Conservation (phyloP, 306 rosid species). For the Ochetophila trinervis region DNA sequence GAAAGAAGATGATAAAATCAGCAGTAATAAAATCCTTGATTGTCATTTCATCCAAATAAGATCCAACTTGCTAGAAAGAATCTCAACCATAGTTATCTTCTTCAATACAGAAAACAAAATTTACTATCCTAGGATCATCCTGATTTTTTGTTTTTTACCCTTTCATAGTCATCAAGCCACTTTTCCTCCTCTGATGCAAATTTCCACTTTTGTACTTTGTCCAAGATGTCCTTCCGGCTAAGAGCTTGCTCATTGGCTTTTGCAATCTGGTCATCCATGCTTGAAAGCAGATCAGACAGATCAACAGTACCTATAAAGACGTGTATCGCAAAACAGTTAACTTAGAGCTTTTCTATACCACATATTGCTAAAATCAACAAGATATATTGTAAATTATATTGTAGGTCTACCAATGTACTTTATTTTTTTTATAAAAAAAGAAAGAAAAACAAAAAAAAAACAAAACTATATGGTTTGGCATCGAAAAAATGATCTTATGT, state of each 20-base stretch:
- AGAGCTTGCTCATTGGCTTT: conserved; percentile 83
- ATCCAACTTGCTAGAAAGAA: neutral
- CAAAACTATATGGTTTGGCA: no score
- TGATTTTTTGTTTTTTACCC: conserved; percentile 37
- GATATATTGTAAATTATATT: no score
- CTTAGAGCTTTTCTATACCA: neutral
- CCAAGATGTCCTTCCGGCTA: conserved; percentile 89
- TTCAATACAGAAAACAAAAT: no score
- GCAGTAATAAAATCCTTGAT: neutral
- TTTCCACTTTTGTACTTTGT: conserved; percentile 82
- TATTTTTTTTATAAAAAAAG: no score
- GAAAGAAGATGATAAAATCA: conserved; percentile 15
- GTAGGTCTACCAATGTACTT: no score
- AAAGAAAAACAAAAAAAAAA: no score
- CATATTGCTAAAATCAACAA: no score
- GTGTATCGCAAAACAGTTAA: conserved; percentile 8
- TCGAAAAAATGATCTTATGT: no score
- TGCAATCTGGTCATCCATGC: conserved; percentile 77
- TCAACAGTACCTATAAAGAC: conserved; percentile 49
- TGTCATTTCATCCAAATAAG: neutral
- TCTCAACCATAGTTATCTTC: neutral
- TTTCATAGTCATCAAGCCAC: conserved; percentile 95
- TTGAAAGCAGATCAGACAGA: conserved; percentile 68
- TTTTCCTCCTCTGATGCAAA: conserved; percentile 86
- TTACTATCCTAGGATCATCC: no score